Base-by-base conservation (phyloP, 2,329 filamentous ascomycete species). In the Paecilomyces sp. region DNA sequence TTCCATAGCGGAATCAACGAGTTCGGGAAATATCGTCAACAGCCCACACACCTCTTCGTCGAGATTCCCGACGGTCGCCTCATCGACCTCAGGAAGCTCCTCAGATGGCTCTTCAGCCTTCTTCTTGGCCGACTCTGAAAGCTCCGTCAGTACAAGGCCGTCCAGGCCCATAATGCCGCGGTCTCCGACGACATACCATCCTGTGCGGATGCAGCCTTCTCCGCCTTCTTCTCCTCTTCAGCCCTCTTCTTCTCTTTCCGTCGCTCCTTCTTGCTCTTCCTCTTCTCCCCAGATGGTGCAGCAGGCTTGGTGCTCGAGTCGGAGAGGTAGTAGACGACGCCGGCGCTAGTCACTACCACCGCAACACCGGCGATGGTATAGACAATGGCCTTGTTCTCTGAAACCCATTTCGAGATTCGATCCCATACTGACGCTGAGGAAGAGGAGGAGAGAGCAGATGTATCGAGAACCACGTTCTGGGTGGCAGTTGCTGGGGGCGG, bases 361-460 rank as follows among this genome's bases (percentile, higher is more conserved):
- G 93, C 93, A 61, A 96, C 90, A 70, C 94, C 94, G 59, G 93
- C 94, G 77, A 97, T 91, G 66, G 94, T 97, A 78, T 97, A 99
- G 64, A 96, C 92, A 58, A 93, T 84, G 55, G 91, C 89, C 81
- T 97, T 97, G 80, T 99, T 92, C 75, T 97, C 93, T 2, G 92
- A 90, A 13, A 90, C 92, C 93, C 94, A 99, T 71, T 82, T 88
- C 66, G 92, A 89, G 77, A 97, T 81, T 70, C 92, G 88, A 76
- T 96, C 91, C 92, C 92, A 96, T 59, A 94, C 79, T 54, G 90
- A 88, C 61, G 88, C 85, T 62, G 88, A 83, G 60, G 77, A 76
- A 54, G 77, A 68, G 54, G 77, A 72, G 41, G 81, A 71, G 54
- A 77, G 69, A 56, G 71, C 71, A 59, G 75, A 66, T 61, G 73